A percentile compares a stretch with the other conserved stretches of the same genome.
Evolutionary conservation across 2,329 filamentous ascomycete species (phyloP).

Genomic region (Epichloe uncinata): DNA sequence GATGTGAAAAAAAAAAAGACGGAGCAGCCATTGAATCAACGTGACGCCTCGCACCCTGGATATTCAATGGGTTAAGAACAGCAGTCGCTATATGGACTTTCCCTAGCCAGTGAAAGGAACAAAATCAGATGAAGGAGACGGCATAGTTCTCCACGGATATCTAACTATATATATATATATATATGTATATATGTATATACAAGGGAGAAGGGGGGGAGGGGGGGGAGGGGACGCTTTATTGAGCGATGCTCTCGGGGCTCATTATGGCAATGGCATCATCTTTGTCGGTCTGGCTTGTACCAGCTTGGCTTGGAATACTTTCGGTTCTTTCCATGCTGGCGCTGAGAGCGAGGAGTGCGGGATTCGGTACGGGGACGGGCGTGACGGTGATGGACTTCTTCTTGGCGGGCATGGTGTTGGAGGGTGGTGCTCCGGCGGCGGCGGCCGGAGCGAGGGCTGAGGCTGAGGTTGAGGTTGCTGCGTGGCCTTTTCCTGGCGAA

Average conservation of each 20-base stretch:
- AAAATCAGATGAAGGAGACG: background rate
- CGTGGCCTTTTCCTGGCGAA: slow-evolving; percentile 18
- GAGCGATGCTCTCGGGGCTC: slow-evolving; percentile 65
- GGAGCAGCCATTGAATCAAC: too few relatives aligned
- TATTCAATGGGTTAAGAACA: too few relatives aligned
- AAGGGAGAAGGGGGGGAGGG: background rate
- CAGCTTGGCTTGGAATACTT: slow-evolving; percentile 44
- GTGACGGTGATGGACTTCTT: slow-evolving; percentile 32
- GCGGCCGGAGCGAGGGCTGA: background rate
- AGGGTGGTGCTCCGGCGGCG: slow-evolving; percentile 12
- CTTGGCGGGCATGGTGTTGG: slow-evolving; percentile 34
- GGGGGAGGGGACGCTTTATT: slow-evolving; percentile 12
- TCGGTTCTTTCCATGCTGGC: slow-evolving; percentile 44
- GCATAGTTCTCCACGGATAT: background rate
- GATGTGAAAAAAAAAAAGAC: background rate
- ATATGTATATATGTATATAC: background rate
- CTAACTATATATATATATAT: background rate
- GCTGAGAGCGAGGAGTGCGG: slow-evolving; percentile 25
- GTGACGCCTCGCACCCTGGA: too few relatives aligned
- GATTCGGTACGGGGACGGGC: slow-evolving; percentile 25
- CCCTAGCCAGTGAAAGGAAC: background rate
- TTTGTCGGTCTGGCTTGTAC: slow-evolving; percentile 52
- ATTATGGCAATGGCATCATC: slow-evolving; percentile 63
- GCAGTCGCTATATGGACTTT: background rate
- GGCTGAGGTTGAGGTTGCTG: slow-evolving; percentile 11